Evolutionary conservation across 768 basidiomycete genomes (phyloP).

Genomic region (Steccherinum ochraceum): DNA sequence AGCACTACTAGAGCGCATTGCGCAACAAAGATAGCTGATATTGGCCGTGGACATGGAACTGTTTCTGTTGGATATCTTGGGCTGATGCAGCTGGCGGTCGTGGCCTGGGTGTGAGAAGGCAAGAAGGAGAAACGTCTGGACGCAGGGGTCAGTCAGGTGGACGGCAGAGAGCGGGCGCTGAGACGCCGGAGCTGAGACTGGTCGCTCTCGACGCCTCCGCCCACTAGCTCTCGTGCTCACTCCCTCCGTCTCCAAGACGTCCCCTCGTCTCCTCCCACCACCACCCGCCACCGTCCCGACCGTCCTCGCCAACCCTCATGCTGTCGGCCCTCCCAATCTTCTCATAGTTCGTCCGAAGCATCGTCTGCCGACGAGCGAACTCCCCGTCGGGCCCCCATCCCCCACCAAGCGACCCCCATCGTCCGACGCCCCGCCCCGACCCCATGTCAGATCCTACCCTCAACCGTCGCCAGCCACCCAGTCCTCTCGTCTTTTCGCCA

Average conservation of each 20-base stretch:
- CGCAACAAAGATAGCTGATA: no score
- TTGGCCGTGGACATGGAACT: no score
- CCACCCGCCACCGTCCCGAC: conserved; percentile 6
- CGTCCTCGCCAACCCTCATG: conserved; percentile 10
- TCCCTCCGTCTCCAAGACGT: conserved; percentile 11
- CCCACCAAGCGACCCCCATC: conserved; percentile 1
- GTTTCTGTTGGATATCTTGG: no score
- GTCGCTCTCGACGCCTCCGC: not conserved
- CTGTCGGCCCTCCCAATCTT: conserved; percentile 2
- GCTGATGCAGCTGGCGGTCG: no score
- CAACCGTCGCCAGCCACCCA: conserved; percentile 48
- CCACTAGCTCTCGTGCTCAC: not conserved
- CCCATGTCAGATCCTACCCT: conserved; percentile 27
- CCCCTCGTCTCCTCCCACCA: conserved; percentile 9
- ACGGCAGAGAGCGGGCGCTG: not conserved
- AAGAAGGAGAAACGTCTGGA: no score
- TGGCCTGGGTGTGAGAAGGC: no score
- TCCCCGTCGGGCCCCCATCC: conserved; percentile 11
- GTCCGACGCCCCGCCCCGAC: conserved; percentile 6
- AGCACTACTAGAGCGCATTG: no score
- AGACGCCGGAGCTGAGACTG: not conserved
- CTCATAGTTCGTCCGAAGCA: conserved; percentile 2
- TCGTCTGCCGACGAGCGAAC: conserved; percentile 3
- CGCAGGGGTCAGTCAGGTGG: no score
- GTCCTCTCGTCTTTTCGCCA: conserved; percentile 73